Percentiles rank a stretch among this genome's conserved stretches.
Evolutionary conservation across 2,329 filamentous ascomycete genomes (phyloP).

Genomic region (Lanzia echinophila): DNA sequence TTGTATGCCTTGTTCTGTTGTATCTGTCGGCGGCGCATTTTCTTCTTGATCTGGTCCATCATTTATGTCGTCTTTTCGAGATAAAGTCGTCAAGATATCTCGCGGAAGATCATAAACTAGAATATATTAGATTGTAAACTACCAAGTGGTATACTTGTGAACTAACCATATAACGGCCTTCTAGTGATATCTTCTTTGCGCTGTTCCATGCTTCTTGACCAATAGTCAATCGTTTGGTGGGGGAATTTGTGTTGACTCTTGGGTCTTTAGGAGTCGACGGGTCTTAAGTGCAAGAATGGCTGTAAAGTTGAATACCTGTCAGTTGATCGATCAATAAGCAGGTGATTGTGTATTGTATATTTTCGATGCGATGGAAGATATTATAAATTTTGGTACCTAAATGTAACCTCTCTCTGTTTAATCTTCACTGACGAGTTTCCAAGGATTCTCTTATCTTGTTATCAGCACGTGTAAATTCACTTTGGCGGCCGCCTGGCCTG

Average conservation of each 20-base stretch:
- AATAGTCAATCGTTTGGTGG: not conserved
- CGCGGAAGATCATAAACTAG: conserved; percentile 31
- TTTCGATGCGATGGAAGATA: too few species aligned
- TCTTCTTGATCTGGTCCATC: conserved; percentile 21
- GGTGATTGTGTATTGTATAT: too few species aligned
- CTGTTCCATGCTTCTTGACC: conserved; percentile 23
- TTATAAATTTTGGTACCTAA: too few species aligned
- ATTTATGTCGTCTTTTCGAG: conserved; percentile 26
- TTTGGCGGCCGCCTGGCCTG: not conserved
- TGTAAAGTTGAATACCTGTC: too few species aligned
- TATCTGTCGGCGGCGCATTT: conserved; percentile 18
- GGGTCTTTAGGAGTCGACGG: too few species aligned
- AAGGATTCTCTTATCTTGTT: not conserved
- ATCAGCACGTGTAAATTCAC: not conserved
- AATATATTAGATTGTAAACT: conserved; percentile 11
- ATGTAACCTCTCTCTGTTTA: too few species aligned
- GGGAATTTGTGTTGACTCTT: too few species aligned
- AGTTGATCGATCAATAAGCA: too few species aligned
- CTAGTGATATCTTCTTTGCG: conserved; percentile 33
- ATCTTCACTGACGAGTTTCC: too few species aligned
- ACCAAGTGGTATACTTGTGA: not conserved
- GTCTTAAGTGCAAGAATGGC: too few species aligned
- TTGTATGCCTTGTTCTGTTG: conserved; percentile 32
- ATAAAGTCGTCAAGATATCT: conserved; percentile 32
- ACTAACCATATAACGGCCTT: conserved; percentile 34